These are phyloP conservation scores for Dioszegia crocea DNA, from an alignment of 768 basidiomycete species.

Conservation along the genomic window DNA sequence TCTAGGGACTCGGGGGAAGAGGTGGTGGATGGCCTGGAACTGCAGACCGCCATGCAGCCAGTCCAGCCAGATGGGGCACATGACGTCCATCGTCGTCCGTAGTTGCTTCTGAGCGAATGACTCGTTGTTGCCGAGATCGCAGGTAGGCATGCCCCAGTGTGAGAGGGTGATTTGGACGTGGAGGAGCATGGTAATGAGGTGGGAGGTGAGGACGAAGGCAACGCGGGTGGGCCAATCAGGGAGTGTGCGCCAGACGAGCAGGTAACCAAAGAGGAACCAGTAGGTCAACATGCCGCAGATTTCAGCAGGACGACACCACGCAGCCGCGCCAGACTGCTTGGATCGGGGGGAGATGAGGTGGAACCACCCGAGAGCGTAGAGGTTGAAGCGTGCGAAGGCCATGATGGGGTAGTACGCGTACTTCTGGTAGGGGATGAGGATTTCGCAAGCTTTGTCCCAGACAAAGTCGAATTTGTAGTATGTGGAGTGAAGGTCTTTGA, in stretches of 20 bases:
- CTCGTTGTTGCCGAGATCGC: slow-evolving; percentile 9
- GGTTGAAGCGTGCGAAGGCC: slow-evolving; percentile 9
- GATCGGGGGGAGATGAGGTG: slow-evolving; percentile 8
- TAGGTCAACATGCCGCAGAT: background rate
- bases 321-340: slow-evolving; percentile 3
- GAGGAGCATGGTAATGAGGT: slow-evolving; percentile 10
- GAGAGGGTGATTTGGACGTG: slow-evolving; percentile 12
- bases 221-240: slow-evolving; percentile 9
- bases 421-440: slow-evolving; percentile 7
- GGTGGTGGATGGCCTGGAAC: slow-evolving; percentile 11
- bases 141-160: slow-evolving; percentile 9
- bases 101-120: slow-evolving; percentile 10
- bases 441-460: slow-evolving; percentile 10
- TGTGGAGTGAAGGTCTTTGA: slow-evolving; percentile 5
- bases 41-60: slow-evolving; percentile 11
- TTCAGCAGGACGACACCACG: slow-evolving; percentile 1
- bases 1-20: slow-evolving; percentile 8
- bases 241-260: slow-evolving; percentile 9
- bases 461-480: slow-evolving; percentile 13
- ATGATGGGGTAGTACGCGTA: slow-evolving; percentile 11
- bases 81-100: slow-evolving; percentile 7
- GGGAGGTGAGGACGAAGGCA: slow-evolving; percentile 7
- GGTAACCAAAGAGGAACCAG: slow-evolving; percentile 9
- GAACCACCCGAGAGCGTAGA: slow-evolving; percentile 7
- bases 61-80: slow-evolving; percentile 10